Base-by-base conservation (phyloP, 352 stramenopile species). In the Globisporangium irregulare region DNA sequence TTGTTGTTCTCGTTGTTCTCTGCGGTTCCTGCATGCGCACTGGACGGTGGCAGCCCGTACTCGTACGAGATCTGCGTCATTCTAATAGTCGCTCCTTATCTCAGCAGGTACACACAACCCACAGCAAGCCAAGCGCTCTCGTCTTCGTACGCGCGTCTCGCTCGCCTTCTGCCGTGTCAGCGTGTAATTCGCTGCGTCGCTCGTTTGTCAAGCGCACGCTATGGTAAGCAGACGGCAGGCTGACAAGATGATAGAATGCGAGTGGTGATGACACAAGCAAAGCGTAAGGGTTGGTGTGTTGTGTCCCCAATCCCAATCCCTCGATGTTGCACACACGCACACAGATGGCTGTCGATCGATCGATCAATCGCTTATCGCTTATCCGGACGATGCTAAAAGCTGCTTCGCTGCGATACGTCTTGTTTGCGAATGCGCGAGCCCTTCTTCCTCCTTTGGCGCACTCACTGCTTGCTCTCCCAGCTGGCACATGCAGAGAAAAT, bases 21-120 rank as follows among this genome's bases (percentile, higher is more conserved):
- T 38, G 25, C 43, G 41, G 8, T 29, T 14, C 4, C n/a, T n/a
- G 27, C 20, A 12, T 32, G 29, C 14, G 32, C 32, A 8, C 32
- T 53, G 22, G 56, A 48, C 38, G 56, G 46, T 3, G 32, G 29
- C 14, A 60, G 32, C 9, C 43, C 64, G 25, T 60, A 69, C 36
- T 69, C 29, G 46, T 69, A 69, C 32, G 56, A 59, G n/a, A 64
- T 53, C 56, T 69, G 64, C 46, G 64, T 69, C 64, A 69, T 69
- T 22, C 0, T 32, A 50, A 15, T 24, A 22, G 18, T 50, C 43
- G 29, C 18, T 46, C 8, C 41, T 4, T 22, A 46, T 14, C 38
- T 20, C 48, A 56, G 12, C n/a, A 15, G n/a, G 8, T 24, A n/a
- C 22, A n/a, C 20, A 57, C 22, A 57, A 10, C 9, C 14, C 3